Percentiles rank a stretch among this genome's conserved stretches.
phyloP scores from a whole-genome alignment of 768 basidiomycete genomes.

The Scleroderma bovista region DNA sequence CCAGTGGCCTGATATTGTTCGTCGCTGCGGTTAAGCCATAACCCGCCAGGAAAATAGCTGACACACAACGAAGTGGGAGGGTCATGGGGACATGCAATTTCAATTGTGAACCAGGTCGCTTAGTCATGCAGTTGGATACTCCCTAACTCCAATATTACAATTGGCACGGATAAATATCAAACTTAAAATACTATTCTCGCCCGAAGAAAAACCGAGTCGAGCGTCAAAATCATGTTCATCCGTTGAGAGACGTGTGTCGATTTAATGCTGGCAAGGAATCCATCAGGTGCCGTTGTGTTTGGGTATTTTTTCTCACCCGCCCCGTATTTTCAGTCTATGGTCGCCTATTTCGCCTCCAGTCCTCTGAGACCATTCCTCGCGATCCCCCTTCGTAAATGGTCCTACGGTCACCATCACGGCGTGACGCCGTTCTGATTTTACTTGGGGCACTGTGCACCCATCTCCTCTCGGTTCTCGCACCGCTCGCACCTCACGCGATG shows the following conservation, averaged over 20 bases:
- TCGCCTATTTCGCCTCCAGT: background rate
- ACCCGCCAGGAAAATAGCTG: background rate
- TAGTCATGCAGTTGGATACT: too few species aligned
- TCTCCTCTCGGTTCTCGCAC: conserved; percentile 38
- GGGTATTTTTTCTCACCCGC: conserved; percentile 1
- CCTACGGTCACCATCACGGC: conserved; percentile 41
- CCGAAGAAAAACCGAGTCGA: too few species aligned
- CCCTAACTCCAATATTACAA: too few species aligned
- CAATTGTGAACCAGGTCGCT: too few species aligned
- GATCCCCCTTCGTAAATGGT: conserved; percentile 10
- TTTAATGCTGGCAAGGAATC: too few species aligned
- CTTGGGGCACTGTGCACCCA: conserved; percentile 55
- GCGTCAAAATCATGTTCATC: too few species aligned
- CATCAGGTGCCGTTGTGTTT: conserved; percentile 1
- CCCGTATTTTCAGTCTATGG: background rate
- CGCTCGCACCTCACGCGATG: conserved; percentile 29
- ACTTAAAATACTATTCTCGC: too few species aligned
- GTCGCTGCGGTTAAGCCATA: conserved; percentile 10
- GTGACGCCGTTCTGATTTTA: conserved; percentile 56
- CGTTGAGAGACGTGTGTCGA: too few species aligned
- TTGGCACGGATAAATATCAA: too few species aligned
- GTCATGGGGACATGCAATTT: too few species aligned
- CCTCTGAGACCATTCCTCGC: too few species aligned
- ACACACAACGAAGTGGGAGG: conserved; percentile 11
- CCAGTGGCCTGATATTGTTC: conserved; percentile 45